Conservation (phyloP, 768 basidiomycete genomes). For the Calocera viscosa region DNA sequence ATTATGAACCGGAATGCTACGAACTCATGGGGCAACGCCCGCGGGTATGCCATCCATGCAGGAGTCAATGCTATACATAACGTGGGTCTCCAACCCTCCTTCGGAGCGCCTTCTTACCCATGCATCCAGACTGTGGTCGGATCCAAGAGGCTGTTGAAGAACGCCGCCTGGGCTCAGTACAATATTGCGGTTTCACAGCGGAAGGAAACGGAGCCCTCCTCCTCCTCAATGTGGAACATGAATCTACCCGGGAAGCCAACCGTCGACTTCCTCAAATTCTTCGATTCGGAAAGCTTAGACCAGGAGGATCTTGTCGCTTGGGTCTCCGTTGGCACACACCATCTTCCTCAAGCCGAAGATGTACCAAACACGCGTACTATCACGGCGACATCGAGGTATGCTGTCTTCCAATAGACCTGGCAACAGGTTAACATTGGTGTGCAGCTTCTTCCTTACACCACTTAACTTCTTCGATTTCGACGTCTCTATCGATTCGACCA, state of each 20-base stretch:
- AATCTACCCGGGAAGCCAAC: constrained; percentile 45
- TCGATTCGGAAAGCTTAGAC: constrained; percentile 47
- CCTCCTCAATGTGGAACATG: constrained; percentile 50
- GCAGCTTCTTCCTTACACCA: constrained; percentile 46
- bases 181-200: constrained; percentile 45
- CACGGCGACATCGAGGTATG: constrained; percentile 41
- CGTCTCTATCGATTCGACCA: constrained; percentile 44
- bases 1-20: constrained; percentile 42
- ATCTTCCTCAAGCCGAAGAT: constrained; percentile 54
- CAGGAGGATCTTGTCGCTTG: constrained; percentile 56
- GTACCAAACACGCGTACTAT: constrained; percentile 49
- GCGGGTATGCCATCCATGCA: constrained; percentile 52
- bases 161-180: constrained; percentile 56
- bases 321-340: constrained; percentile 57
- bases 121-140: constrained; percentile 40
- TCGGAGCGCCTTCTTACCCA: background rate
- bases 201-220: constrained; percentile 50
- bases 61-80: constrained; percentile 43
- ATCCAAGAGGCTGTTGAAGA: constrained; percentile 46
- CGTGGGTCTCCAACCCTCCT: constrained; percentile 25
- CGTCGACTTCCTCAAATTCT: constrained; percentile 50
- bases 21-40: constrained; percentile 46
- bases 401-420: constrained; percentile 3
- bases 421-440: constrained; percentile 14
- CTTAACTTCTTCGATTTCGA: constrained; percentile 57